phyloP scores from a whole-genome alignment of 306 rosid species.

The Vigna radiata region DNA sequence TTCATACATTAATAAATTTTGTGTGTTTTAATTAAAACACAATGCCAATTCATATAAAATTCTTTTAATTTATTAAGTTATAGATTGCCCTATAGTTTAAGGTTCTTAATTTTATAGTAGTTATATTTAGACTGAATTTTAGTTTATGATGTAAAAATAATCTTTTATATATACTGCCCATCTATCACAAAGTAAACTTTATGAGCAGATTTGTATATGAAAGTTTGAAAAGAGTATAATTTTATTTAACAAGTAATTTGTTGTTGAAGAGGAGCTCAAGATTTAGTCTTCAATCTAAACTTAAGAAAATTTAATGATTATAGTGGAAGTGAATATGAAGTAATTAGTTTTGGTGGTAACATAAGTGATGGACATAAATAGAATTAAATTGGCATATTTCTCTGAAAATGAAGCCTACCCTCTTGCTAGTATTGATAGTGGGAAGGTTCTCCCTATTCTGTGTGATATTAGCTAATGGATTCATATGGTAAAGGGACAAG shows the following conservation, averaged over 20 bases:
- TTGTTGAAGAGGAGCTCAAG: not conserved
- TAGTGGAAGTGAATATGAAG: not conserved
- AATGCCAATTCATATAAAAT: too few species aligned
- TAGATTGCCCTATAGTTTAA: too few species aligned
- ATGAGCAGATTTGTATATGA: not conserved
- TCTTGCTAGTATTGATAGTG: slow-evolving; percentile 48
- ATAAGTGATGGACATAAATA: not conserved
- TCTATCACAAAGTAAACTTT: not conserved
- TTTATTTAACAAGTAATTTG: not conserved
- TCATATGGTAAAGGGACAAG: slow-evolving; percentile 50
- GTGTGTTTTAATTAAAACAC: too few species aligned
- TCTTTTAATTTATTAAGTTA: too few species aligned
- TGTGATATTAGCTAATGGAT: slow-evolving; percentile 32
- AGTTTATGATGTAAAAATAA: not conserved
- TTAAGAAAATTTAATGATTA: not conserved
- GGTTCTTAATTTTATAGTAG: too few species aligned
- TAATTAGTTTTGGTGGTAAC: not conserved
- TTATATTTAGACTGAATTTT: not conserved
- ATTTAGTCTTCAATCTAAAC: not conserved
- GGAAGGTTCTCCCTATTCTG: slow-evolving; percentile 49
- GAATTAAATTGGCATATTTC: not conserved
- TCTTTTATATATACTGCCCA: not conserved
- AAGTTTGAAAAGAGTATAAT: not conserved
- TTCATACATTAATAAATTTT: too few species aligned
- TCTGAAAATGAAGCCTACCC: slow-evolving; percentile 39